Evolutionary conservation across 306 rosid species (phyloP).

Genomic region (Castanea sativa): DNA sequence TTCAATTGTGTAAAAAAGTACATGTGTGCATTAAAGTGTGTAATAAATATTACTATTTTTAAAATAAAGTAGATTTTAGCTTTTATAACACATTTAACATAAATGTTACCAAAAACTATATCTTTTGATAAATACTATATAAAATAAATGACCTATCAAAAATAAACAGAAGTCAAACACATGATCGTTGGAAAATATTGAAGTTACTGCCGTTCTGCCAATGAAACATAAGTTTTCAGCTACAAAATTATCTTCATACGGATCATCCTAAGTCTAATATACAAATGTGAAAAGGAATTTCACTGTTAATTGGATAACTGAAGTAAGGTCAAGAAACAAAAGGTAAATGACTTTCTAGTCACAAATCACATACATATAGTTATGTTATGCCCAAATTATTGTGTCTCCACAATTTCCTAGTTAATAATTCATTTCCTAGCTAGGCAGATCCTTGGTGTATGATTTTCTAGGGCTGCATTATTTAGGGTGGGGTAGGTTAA

Average conservation of each 20-base stretch:
- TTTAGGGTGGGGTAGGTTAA: conserved; percentile 15
- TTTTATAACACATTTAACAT: too few relatives aligned
- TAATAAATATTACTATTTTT: too few relatives aligned
- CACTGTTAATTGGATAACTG: too few relatives aligned
- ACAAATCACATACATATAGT: neutral
- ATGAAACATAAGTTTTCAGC: neutral
- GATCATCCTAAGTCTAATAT: neutral
- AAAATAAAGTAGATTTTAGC: too few relatives aligned
- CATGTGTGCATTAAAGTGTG: too few relatives aligned
- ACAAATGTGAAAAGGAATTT: too few relatives aligned
- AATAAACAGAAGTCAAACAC: too few relatives aligned
- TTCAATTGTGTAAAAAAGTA: too few relatives aligned
- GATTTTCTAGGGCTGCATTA: conserved; percentile 17
- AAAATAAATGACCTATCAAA: too few relatives aligned
- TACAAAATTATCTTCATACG: neutral
- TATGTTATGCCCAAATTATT: neutral
- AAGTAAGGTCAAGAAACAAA: neutral
- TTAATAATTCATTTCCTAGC: neutral
- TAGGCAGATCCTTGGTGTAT: conserved; percentile 10
- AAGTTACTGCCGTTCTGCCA: neutral
- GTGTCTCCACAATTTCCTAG: neutral
- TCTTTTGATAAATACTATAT: too few relatives aligned
- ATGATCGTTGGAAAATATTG: neutral
- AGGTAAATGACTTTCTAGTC: conserved; percentile 11
- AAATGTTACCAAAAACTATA: too few relatives aligned